These are phyloP conservation scores for Neurospora sp. DNA, from an alignment of 2,329 filamentous ascomycete species.

Conservation along the genomic window DNA sequence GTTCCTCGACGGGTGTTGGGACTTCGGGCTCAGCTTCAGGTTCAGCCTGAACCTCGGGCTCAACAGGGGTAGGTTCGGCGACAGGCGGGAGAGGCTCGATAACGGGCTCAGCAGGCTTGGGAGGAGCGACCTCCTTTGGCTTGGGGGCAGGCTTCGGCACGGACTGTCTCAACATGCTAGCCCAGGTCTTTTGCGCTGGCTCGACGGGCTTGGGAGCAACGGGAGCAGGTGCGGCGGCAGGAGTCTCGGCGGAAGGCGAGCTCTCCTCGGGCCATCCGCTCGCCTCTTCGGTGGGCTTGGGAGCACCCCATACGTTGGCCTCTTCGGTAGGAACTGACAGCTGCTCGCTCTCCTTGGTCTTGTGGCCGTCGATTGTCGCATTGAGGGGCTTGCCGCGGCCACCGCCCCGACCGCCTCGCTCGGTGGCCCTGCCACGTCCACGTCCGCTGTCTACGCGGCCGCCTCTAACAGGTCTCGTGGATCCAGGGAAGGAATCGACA, in stretches of 20 bases:
- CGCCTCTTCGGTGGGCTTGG: constrained; percentile 30
- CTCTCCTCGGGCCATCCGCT: constrained; percentile 33
- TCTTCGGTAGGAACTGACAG: constrained; percentile 62
- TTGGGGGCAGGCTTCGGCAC: constrained; percentile 48
- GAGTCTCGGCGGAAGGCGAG: constrained; percentile 24
- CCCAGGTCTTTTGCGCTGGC: constrained; percentile 51
- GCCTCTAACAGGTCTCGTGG: constrained; percentile 43
- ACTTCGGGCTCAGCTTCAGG: constrained; percentile 27
- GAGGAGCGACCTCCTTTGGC: constrained; percentile 37
- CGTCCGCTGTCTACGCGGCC: constrained; percentile 54
- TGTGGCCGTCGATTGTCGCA: constrained; percentile 51
- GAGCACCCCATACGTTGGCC: constrained; percentile 50
- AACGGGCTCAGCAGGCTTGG: constrained; percentile 34
- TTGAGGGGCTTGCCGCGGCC: constrained; percentile 54
- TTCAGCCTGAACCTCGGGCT: constrained; percentile 23
- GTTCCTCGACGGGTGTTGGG: constrained; percentile 25
- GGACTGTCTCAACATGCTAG: constrained; percentile 60
- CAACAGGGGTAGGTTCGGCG: constrained; percentile 20
- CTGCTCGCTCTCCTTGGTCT: constrained; percentile 43
- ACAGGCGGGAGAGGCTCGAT: constrained; percentile 34
- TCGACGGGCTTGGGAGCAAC: constrained; percentile 25
- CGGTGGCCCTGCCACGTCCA: constrained; percentile 51
- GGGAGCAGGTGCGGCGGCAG: constrained; percentile 24
- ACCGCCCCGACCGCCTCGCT: constrained; percentile 49
- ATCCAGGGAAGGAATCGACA: constrained; percentile 37